A percentile compares a stretch with the other conserved stretches of the same genome.
These are phyloP conservation scores for Fusarium sulawesiense DNA, from an alignment of 2,329 filamentous ascomycete species.

Conservation along the genomic window DNA sequence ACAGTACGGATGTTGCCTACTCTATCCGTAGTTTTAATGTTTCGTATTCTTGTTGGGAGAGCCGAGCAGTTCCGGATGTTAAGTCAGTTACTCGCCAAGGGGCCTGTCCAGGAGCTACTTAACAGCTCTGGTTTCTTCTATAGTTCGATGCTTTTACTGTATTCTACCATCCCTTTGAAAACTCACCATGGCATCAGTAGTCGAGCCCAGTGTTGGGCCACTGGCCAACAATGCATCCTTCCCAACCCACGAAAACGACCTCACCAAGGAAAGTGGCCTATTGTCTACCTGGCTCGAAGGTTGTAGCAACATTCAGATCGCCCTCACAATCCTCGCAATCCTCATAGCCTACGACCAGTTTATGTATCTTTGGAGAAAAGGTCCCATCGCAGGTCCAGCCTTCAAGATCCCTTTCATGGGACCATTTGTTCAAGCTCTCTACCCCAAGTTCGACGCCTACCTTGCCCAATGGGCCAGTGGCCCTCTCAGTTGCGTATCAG, in stretches of 20 bases:
- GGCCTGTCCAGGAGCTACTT: background rate
- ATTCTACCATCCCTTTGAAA: background rate
- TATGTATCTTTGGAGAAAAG: constrained; percentile 70
- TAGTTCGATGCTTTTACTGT: background rate
- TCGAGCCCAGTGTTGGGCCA: background rate
- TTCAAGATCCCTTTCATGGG: constrained; percentile 78
- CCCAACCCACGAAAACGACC: background rate
- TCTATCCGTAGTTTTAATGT: background rate
- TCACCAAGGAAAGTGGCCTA: background rate
- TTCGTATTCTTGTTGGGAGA: constrained; percentile 22
- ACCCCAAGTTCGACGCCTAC: constrained; percentile 79
- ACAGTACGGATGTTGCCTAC: too few relatives aligned
- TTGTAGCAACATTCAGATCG: constrained; percentile 23
- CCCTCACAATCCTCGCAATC: constrained; percentile 48
- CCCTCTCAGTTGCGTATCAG: constrained; percentile 82
- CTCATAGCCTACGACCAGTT: constrained; percentile 57
- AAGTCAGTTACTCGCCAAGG: too few relatives aligned
- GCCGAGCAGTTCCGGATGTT: background rate
- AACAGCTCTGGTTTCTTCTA: background rate
- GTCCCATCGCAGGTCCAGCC: constrained; percentile 69
- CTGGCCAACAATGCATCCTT: constrained; percentile 10
- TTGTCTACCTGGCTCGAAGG: constrained; percentile 16
- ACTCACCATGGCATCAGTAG: constrained; percentile 5
- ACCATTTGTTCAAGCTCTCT: constrained; percentile 79
- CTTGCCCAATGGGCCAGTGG: constrained; percentile 82